phyloP scores from a whole-genome alignment of 352 stramenopile species.

The Phytophthora agathidicida region DNA sequence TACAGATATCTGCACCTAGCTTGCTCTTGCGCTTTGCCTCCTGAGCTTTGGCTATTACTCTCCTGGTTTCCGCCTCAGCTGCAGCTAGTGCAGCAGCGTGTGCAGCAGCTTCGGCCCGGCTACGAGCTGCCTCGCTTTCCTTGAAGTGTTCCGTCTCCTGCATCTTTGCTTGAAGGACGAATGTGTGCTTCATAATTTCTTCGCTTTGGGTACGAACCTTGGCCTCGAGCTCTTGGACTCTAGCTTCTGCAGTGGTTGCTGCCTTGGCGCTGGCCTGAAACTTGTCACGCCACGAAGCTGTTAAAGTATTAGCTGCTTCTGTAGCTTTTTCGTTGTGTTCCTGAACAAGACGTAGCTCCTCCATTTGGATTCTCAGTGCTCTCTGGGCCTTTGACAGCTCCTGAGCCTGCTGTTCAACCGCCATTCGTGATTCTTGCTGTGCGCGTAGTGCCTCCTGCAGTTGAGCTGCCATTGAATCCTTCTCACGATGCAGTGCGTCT shows the following conservation, averaged over 20 bases:
- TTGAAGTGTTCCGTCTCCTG: constrained; percentile 63
- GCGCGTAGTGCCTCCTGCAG: constrained; percentile 59
- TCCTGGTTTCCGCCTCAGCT: constrained; percentile 35
- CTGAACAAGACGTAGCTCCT: constrained; percentile 45
- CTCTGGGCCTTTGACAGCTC: constrained; percentile 63
- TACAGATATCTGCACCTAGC: constrained; percentile 8
- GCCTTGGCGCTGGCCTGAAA: constrained; percentile 49
- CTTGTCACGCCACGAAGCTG: constrained; percentile 59
- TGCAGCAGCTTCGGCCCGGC: constrained; percentile 37
- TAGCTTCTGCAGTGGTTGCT: constrained; percentile 35
- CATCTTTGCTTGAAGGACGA: constrained; percentile 57
- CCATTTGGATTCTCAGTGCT: constrained; percentile 39
- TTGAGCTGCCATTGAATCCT: constrained; percentile 57
- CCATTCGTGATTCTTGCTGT: constrained; percentile 49
- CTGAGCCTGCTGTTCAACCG: constrained; percentile 59
- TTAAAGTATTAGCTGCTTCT: constrained; percentile 51
- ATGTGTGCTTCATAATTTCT: constrained; percentile 68
- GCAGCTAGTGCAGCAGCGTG: constrained; percentile 36
- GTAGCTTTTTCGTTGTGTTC: constrained; percentile 51
- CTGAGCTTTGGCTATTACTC: constrained; percentile 24
- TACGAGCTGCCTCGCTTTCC: constrained; percentile 51
- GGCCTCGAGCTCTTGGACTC: constrained; percentile 51
- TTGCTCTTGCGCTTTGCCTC: constrained; percentile 39
- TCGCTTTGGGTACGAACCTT: constrained; percentile 46
- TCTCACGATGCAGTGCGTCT: constrained; percentile 67